Conservation (phyloP, 345 rosid genomes). For the Pistacia atlantica region DNA sequence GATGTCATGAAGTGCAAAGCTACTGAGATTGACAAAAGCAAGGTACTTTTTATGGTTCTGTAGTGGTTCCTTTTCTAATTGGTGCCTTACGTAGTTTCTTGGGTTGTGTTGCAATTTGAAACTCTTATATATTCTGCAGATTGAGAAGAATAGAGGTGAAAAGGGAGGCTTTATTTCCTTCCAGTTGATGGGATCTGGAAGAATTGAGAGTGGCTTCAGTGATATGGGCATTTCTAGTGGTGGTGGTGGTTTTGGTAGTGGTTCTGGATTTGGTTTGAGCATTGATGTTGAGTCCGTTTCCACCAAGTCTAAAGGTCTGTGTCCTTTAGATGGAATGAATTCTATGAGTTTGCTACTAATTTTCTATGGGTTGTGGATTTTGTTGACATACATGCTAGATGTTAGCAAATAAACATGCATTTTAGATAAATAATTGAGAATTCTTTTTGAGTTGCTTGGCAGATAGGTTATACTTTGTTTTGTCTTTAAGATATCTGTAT, state of each 20-base stretch:
- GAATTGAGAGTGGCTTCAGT: too few relatives aligned
- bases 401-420: not conserved
- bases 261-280: slow-evolving; percentile 74
- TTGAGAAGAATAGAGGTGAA: too few relatives aligned
- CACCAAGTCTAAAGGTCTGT: slow-evolving; percentile 84
- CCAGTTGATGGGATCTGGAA: too few relatives aligned
- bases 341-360: too few relatives aligned
- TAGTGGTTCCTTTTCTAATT: slow-evolving; percentile 10
- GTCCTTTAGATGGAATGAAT: slow-evolving; percentile 8
- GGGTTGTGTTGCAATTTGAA: slow-evolving; percentile 15
- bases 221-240: slow-evolving; percentile 82
- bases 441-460: not conserved
- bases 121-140: slow-evolving; percentile 19
- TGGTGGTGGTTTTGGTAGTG: slow-evolving; percentile 82
- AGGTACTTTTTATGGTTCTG: slow-evolving; percentile 47
- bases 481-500: too few relatives aligned
- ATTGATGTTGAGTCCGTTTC: slow-evolving; percentile 77
- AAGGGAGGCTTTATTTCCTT: too few relatives aligned
- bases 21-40: slow-evolving; percentile 97
- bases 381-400: too few relatives aligned
- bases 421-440: not conserved
- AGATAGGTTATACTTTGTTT: too few relatives aligned
- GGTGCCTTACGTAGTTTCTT: not conserved
- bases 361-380: too few relatives aligned
- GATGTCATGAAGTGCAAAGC: slow-evolving; percentile 99